phyloP scores from a whole-genome alignment of 225 moss, liverwort and hornwort species.

The Climacium dendroides region DNA sequence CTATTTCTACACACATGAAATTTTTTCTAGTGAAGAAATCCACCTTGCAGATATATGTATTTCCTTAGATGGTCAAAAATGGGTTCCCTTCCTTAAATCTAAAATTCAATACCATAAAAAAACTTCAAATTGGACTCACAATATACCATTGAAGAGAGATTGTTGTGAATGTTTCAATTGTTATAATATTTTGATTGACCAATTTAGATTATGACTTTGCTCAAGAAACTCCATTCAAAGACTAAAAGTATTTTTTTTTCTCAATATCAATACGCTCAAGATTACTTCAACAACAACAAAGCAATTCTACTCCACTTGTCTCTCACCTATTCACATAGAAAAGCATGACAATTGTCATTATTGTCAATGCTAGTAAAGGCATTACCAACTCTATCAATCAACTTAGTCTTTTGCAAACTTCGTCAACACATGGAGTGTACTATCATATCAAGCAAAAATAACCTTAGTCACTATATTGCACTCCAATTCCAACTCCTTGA shows the following conservation, averaged over 20 bases:
- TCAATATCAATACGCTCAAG: background rate
- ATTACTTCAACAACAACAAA: background rate
- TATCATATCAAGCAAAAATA: background rate
- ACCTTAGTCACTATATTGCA: fast-evolving
- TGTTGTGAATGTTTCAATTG: too few species aligned
- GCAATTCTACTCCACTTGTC: background rate
- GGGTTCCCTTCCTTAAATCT: too few species aligned
- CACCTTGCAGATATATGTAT: too few species aligned
- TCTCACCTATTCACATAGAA: background rate
- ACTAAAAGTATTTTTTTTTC: background rate
- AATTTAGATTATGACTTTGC: too few species aligned
- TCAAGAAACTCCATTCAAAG: background rate
- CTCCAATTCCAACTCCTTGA: background rate
- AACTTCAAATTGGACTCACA: too few species aligned
- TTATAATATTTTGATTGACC: too few species aligned
- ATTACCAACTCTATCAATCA: background rate
- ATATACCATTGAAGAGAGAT: too few species aligned
- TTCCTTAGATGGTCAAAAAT: too few species aligned
- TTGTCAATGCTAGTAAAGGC: background rate
- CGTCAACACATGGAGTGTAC: fast-evolving
- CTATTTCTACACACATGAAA: too few species aligned
- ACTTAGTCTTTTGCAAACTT: background rate
- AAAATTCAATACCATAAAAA: too few species aligned
- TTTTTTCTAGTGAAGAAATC: too few species aligned
- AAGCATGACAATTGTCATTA: background rate